A percentile compares a stretch with the other conserved stretches of the same genome.
Evolutionary conservation across 768 basidiomycete genomes (phyloP).

Genomic region (Pleurotus salmoneostramineus): DNA sequence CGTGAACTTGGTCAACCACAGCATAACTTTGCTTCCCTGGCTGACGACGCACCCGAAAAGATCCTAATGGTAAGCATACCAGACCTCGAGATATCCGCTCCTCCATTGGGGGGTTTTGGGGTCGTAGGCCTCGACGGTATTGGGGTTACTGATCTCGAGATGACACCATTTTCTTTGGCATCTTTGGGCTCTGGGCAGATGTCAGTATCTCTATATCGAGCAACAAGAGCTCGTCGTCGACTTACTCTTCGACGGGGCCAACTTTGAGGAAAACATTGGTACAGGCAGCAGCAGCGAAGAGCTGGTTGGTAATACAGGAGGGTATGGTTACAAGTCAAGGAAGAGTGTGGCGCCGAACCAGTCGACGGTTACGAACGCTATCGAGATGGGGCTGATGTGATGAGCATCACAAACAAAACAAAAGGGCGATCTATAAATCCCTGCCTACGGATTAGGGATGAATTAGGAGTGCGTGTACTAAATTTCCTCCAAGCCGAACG

Average conservation of each 20-base stretch:
- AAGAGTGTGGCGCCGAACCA: constrained; percentile 25
- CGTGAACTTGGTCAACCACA: neutral
- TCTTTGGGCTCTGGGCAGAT: constrained; percentile 58
- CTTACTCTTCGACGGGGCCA: constrained; percentile 32
- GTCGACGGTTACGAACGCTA: constrained; percentile 4
- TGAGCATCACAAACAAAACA: constrained; percentile 3
- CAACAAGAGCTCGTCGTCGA: neutral
- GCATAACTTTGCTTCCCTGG: constrained; percentile 11
- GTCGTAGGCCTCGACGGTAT: constrained; percentile 81
- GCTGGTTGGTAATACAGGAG: constrained; percentile 17
- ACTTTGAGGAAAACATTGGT: constrained; percentile 54
- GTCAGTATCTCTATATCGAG: neutral
- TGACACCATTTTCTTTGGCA: constrained; percentile 60
- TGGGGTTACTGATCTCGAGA: constrained; percentile 78
- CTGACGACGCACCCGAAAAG: constrained; percentile 68
- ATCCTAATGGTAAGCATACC: constrained; percentile 96
- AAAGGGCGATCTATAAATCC: constrained; percentile 1
- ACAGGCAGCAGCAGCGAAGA: constrained; percentile 12
- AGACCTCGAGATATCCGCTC: constrained; percentile 59
- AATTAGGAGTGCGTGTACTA: neutral
- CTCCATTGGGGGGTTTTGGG: constrained; percentile 50
- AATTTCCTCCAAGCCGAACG: neutral
- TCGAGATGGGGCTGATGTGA: constrained; percentile 6
- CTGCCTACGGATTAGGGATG: too few relatives aligned
- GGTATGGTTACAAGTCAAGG: constrained; percentile 9